Evolutionary conservation across 805 yeast genomes (phyloP).

Genomic region (Zygoascus tannicola): DNA sequence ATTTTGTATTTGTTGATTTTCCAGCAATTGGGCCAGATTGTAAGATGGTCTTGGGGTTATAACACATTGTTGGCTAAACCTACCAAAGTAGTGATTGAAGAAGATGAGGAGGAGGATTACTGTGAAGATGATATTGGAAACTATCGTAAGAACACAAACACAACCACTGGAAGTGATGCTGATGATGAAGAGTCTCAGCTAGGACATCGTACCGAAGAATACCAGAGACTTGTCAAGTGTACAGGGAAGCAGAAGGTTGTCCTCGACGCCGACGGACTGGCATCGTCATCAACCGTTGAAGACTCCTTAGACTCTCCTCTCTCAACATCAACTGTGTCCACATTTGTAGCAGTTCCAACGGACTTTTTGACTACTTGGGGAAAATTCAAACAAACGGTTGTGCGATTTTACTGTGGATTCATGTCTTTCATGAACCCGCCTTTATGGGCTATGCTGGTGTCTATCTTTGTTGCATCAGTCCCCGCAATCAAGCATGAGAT

Average conservation of each 20-base stretch:
- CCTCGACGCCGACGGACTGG: background rate
- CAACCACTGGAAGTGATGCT: constrained; percentile 1
- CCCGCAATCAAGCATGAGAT: constrained; percentile 39
- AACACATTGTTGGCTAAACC: constrained; percentile 44
- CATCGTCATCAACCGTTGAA: background rate
- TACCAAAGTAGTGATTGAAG: constrained; percentile 7
- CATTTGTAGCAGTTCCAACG: background rate
- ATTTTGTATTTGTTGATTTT: constrained; percentile 50
- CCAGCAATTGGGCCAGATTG: constrained; percentile 58
- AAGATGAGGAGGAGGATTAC: constrained; percentile 3
- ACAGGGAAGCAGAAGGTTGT: background rate
- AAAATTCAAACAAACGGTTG: background rate
- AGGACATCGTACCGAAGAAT: background rate
- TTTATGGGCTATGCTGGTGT: constrained; percentile 50
- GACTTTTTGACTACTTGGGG: background rate
- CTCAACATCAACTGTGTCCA: background rate
- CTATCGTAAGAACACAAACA: background rate
- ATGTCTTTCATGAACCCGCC: constrained; percentile 51
- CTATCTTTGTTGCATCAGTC: constrained; percentile 51
- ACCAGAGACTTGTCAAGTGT: background rate
- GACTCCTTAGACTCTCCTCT: background rate
- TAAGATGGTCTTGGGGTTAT: constrained; percentile 69
- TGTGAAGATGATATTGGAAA: background rate
- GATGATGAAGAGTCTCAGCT: constrained; percentile 3
- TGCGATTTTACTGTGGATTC: constrained; percentile 3